Evolutionary conservation across 495 filamentous ascomycete species (phyloP).

Genomic region (Aspergillus ellipticus): DNA sequence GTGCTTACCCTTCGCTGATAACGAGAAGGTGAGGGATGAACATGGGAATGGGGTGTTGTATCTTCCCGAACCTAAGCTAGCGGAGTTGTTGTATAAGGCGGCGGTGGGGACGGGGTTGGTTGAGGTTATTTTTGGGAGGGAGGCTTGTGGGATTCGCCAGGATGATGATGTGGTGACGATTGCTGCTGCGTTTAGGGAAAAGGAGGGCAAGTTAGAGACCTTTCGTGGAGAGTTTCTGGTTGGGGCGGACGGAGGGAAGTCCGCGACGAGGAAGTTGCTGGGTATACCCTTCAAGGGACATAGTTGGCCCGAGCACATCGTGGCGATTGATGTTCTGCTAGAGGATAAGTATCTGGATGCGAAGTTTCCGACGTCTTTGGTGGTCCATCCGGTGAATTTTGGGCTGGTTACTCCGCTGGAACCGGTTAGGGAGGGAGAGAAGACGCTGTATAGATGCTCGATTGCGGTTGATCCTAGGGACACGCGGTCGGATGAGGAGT

Average conservation of each 20-base stretch:
- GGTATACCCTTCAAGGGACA: background rate
- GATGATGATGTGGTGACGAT: background rate
- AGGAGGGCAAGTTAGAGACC: too few relatives aligned
- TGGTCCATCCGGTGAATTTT: background rate
- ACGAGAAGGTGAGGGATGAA: too few relatives aligned
- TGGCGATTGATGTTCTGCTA: constrained; percentile 2
- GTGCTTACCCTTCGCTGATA: too few relatives aligned
- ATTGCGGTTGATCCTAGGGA: background rate
- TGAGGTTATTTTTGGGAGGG: too few relatives aligned
- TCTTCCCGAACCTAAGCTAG: too few relatives aligned
- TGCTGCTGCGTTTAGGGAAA: too few relatives aligned
- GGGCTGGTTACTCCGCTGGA: background rate
- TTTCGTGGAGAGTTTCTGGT: too few relatives aligned
- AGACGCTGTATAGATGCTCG: background rate
- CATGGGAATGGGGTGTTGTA: too few relatives aligned
- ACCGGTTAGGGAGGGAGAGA: background rate
- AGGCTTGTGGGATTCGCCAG: too few relatives aligned
- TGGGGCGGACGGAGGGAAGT: background rate
- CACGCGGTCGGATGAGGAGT: background rate
- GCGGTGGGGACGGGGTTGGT: too few relatives aligned
- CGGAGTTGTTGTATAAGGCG: too few relatives aligned
- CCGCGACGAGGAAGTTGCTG: constrained; percentile 3
- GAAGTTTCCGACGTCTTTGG: background rate
- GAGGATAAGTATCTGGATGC: background rate
- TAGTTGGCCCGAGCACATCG: constrained; percentile 1